A percentile compares a stretch with the other conserved stretches of the same genome.
Conservation (phyloP, 78 protist genomes). For the Dictyostelium capitatum region DNA sequence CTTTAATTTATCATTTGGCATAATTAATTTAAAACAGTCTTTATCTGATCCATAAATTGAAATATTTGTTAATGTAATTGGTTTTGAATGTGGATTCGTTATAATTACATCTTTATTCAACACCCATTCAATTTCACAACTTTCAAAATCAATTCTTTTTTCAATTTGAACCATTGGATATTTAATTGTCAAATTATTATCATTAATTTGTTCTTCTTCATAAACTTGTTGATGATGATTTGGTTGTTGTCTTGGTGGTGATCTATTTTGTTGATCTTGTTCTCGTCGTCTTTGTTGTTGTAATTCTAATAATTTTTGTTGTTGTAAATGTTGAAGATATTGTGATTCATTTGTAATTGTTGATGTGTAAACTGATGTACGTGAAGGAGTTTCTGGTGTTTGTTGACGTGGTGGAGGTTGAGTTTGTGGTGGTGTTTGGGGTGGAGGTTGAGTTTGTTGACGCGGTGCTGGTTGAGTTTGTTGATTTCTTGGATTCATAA, state of each 20-base stretch:
- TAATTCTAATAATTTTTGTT: background rate
- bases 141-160: constrained; percentile 10
- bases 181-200: background rate
- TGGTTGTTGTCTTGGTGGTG: background rate
- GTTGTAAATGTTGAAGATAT: background rate
- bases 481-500: constrained; percentile 16
- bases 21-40: background rate
- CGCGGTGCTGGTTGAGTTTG: background rate
- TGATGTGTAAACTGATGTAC: background rate
- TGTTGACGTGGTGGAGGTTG: constrained; percentile 2
- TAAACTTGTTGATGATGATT: background rate
- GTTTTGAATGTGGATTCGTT: constrained; percentile 36
- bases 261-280: background rate
- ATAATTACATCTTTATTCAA: background rate
- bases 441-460: background rate
- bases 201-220: background rate
- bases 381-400: constrained; percentile 2
- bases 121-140: constrained; percentile 25
- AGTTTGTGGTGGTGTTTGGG: background rate
- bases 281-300: background rate
- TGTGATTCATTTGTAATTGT: background rate
- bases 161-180: constrained; percentile 23
- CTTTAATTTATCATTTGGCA: background rate
- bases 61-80: constrained; percentile 10
- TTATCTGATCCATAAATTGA: background rate